Percentiles rank a stretch among this genome's conserved stretches.
These are phyloP conservation scores for Ceratocystis albifundus DNA, from an alignment of 2,329 filamentous ascomycete species.

Conservation along the genomic window DNA sequence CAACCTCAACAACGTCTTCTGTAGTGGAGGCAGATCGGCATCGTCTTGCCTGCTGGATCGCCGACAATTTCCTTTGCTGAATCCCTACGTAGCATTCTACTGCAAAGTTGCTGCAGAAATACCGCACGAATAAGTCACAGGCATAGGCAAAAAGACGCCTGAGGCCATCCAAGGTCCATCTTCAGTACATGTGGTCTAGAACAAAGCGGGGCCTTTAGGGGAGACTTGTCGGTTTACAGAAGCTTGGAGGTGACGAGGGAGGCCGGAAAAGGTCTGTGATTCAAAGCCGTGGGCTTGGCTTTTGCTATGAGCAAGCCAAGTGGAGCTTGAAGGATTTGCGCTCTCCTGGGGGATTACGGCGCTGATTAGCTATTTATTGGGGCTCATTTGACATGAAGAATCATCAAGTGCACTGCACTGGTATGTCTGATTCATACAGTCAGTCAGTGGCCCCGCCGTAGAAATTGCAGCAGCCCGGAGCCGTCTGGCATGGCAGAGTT, in stretches of 20 bases:
- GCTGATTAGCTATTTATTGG: not conserved
- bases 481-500: not conserved
- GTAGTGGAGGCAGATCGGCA: not conserved
- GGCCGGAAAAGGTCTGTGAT: conserved; percentile 1
- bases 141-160: not conserved
- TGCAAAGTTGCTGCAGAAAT: not conserved
- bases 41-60: not conserved
- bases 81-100: not conserved
- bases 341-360: not conserved
- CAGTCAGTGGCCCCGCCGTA: not conserved
- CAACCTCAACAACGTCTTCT: not conserved
- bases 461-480: not conserved
- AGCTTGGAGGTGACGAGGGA: not conserved
- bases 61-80: not conserved
- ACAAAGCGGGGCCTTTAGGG: conserved; percentile 7
- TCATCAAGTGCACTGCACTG: not conserved
- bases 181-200: conserved; percentile 15
- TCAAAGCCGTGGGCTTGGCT: not conserved
- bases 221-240: not conserved
- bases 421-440: not conserved
- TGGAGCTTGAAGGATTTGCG: conserved; percentile 5
- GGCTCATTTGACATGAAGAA: not conserved
- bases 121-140: no score
- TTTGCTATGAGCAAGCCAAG: not conserved
- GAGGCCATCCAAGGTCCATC: not conserved